Percentiles rank a stretch among this genome's conserved stretches.
These are phyloP conservation scores for Xylaria flabelliformis DNA, from an alignment of 495 filamentous ascomycete genomes.

Conservation along the genomic window DNA sequence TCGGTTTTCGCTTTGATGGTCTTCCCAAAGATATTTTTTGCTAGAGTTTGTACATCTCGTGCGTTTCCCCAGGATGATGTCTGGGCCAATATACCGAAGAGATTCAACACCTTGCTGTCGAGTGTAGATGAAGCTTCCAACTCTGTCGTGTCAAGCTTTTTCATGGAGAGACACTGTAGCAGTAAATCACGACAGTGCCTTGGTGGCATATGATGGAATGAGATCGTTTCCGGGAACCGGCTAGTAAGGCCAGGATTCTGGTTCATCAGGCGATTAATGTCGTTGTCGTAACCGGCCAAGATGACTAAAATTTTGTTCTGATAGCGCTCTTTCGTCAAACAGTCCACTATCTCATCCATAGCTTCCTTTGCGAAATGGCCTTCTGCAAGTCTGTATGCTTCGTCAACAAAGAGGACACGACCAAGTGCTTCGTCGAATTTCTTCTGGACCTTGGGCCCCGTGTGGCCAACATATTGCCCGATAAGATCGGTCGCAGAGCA, in stretches of 20 bases:
- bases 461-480: slow-evolving; percentile 67
- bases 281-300: slow-evolving; percentile 73
- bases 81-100: slow-evolving; percentile 51
- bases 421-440: slow-evolving; percentile 66
- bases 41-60: slow-evolving; percentile 66
- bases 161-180: slow-evolving; percentile 30
- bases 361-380: slow-evolving; percentile 71
- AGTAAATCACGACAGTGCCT: slow-evolving; percentile 51
- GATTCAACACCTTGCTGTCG: slow-evolving; percentile 39
- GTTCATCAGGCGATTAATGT: slow-evolving; percentile 73
- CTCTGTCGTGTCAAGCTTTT: slow-evolving; percentile 46
- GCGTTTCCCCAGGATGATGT: slow-evolving; percentile 72
- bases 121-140: slow-evolving; percentile 44
- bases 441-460: slow-evolving; percentile 66
- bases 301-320: slow-evolving; percentile 71
- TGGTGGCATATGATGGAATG: slow-evolving; percentile 39
- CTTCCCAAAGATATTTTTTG: slow-evolving; percentile 57
- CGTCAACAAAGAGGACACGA: slow-evolving; percentile 71
- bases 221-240: slow-evolving; percentile 60
- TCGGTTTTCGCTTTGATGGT: slow-evolving; percentile 45
- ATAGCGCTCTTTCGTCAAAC: slow-evolving; percentile 68
- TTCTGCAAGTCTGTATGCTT: slow-evolving; percentile 67
- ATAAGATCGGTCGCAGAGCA: slow-evolving; percentile 68
- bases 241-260: slow-evolving; percentile 65
- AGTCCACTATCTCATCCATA: slow-evolving; percentile 75